Evolutionary conservation across 192 early-diverging fungal species (phyloP).

Genomic region (Mortierella alpina): DNA sequence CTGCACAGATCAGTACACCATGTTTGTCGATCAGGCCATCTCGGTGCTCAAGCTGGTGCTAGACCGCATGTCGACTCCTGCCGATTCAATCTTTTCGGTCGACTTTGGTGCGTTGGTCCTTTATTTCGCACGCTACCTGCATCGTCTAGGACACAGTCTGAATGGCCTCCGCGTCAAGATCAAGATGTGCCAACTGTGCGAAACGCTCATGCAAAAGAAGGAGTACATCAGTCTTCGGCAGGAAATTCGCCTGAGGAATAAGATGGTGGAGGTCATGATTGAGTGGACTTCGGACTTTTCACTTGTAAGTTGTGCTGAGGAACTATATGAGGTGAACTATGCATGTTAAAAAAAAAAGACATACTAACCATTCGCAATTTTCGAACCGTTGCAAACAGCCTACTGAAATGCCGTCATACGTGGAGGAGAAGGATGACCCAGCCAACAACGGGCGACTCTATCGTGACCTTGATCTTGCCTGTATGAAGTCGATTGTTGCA

Average conservation of each 20-base stretch:
- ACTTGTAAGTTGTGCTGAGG: slow-evolving; percentile 49
- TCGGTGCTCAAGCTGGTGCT: slow-evolving; percentile 77
- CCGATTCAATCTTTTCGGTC: slow-evolving; percentile 68
- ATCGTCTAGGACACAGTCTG: slow-evolving; percentile 66
- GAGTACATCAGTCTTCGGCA: slow-evolving; percentile 77
- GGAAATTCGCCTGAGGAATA: slow-evolving; percentile 79
- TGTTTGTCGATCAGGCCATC: slow-evolving; percentile 82
- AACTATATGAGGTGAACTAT: too few species aligned
- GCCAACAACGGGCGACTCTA: slow-evolving; percentile 71
- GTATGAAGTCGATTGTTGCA: slow-evolving; percentile 78
- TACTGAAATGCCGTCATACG: slow-evolving; percentile 46
- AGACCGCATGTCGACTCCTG: slow-evolving; percentile 73
- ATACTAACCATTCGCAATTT: too few species aligned
- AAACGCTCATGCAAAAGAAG: slow-evolving; percentile 79
- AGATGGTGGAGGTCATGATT: slow-evolving; percentile 75
- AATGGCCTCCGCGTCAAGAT: slow-evolving; percentile 76
- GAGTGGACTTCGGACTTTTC: slow-evolving; percentile 84
- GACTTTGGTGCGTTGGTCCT: slow-evolving; percentile 77
- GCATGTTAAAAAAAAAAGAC: too few species aligned
- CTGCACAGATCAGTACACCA: slow-evolving; percentile 68
- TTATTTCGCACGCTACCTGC: slow-evolving; percentile 77
- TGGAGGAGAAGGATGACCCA: slow-evolving; percentile 47
- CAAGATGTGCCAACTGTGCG: slow-evolving; percentile 80
- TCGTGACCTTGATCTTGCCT: slow-evolving; percentile 80
- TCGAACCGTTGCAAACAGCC: slow-evolving; percentile 19